These are phyloP conservation scores for Priceomyces medius DNA, from an alignment of 805 yeast genomes.

Conservation along the genomic window DNA sequence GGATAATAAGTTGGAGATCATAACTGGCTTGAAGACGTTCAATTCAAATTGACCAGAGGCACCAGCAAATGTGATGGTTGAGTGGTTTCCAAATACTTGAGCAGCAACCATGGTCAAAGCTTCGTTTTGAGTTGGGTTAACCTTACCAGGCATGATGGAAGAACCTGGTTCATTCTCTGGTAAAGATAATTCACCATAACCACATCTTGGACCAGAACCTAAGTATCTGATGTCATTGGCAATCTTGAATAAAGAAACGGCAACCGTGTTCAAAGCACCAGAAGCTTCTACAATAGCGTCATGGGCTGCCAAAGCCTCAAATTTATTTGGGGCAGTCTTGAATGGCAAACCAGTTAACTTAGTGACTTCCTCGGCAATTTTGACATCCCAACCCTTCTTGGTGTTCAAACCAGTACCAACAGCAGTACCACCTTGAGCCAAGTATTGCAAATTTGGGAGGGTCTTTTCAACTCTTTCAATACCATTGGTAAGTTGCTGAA, in stretches of 20 bases:
- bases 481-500: slow-evolving; percentile 88
- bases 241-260: slow-evolving; percentile 89
- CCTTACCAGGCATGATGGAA: slow-evolving; percentile 99
- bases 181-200: slow-evolving; percentile 90
- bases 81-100: slow-evolving; percentile 96
- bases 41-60: slow-evolving; percentile 98
- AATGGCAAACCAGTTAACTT: slow-evolving; percentile 85
- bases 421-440: slow-evolving; percentile 99
- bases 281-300: slow-evolving; percentile 98
- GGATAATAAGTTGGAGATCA: slow-evolving; percentile 86
- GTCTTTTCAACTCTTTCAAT: slow-evolving; percentile 78
- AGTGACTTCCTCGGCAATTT: slow-evolving; percentile 83
- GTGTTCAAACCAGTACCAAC: slow-evolving; percentile 99
- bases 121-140: slow-evolving; percentile 98
- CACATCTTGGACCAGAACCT: slow-evolving; percentile 99
- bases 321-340: slow-evolving; percentile 96
- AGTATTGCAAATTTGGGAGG: slow-evolving; percentile 70
- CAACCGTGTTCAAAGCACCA: slow-evolving; percentile 95
- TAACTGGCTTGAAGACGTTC: slow-evolving; percentile 95
- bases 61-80: slow-evolving; percentile 95
- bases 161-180: slow-evolving; percentile 99
- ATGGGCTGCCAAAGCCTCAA: slow-evolving; percentile 98
- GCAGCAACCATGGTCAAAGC: slow-evolving; percentile 98
- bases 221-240: slow-evolving; percentile 98
- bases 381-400: slow-evolving; percentile 80